These are phyloP conservation scores for Verticillium dahliae DNA, from an alignment of 2,329 filamentous ascomycete species.

Conservation along the genomic window DNA sequence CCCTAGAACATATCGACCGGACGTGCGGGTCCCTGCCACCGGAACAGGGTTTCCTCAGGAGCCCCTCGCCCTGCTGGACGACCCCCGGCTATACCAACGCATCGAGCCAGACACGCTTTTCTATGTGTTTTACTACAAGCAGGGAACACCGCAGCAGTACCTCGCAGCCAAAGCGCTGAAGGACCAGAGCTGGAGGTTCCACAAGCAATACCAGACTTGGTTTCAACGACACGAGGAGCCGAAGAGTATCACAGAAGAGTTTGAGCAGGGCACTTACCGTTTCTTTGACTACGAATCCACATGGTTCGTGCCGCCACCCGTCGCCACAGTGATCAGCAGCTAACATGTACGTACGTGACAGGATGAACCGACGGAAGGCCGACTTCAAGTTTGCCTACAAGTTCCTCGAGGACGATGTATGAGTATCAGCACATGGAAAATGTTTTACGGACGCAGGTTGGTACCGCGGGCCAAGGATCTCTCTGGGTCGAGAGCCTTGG, in stretches of 20 bases:
- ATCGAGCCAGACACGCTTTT: constrained; percentile 96
- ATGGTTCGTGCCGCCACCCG: constrained; percentile 59
- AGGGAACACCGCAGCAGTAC: constrained; percentile 92
- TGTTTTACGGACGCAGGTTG: neutral
- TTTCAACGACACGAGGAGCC: constrained; percentile 98
- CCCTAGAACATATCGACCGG: constrained; percentile 77
- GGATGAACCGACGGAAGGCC: constrained; percentile 97
- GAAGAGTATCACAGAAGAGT: constrained; percentile 97
- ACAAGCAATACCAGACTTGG: constrained; percentile 99
- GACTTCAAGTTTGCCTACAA: constrained; percentile 99
- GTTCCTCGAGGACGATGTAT: constrained; percentile 91
- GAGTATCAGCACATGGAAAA: constrained; percentile 8
- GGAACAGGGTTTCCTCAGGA: constrained; percentile 86
- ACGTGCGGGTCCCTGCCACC: constrained; percentile 67
- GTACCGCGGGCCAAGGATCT: neutral
- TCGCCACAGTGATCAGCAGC: neutral
- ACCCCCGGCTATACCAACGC: constrained; percentile 77
- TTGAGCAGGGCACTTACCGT: constrained; percentile 95
- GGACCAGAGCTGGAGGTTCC: constrained; percentile 97
- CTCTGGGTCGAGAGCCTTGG: neutral
- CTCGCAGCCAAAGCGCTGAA: constrained; percentile 95
- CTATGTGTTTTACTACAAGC: constrained; percentile 98
- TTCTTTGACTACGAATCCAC: constrained; percentile 99
- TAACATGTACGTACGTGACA: constrained; percentile 28
- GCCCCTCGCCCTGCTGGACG: constrained; percentile 84